Conservation (phyloP, 768 basidiomycete genomes). For the Pleurotus citrinopileatus region DNA sequence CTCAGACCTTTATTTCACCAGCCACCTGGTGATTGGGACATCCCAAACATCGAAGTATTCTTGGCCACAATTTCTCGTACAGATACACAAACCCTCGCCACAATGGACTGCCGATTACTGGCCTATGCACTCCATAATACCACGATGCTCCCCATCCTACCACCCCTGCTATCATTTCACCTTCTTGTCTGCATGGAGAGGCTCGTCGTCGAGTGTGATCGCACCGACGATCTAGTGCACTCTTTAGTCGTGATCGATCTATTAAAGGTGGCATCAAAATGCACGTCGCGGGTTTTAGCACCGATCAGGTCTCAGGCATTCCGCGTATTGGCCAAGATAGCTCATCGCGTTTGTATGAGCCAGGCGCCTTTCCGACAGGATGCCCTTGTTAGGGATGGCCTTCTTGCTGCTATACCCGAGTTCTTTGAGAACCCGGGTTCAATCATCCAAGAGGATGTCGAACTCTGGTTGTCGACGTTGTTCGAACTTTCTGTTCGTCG, state of each 20-base stretch:
- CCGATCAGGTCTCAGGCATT: slow-evolving; percentile 5
- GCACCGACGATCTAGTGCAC: background rate
- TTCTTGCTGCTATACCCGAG: background rate
- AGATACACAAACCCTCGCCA: background rate
- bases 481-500: background rate
- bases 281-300: background rate
- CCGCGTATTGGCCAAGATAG: background rate
- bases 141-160: background rate
- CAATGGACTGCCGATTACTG: background rate
- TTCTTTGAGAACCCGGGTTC: slow-evolving; percentile 9
- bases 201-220: background rate
- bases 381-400: slow-evolving; percentile 2
- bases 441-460: slow-evolving; percentile 10
- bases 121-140: background rate
- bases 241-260: slow-evolving; percentile 1
- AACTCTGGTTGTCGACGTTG: slow-evolving; percentile 1
- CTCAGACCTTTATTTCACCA: background rate
- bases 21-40: background rate
- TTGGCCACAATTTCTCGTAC: background rate
- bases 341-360: background rate
- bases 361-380: background rate
- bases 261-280: background rate
- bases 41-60: background rate
- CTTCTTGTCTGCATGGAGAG: background rate
- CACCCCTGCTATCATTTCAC: background rate